phyloP scores from a whole-genome alignment of 306 rosid genomes.

The Oxytropis ochrocephala region DNA sequence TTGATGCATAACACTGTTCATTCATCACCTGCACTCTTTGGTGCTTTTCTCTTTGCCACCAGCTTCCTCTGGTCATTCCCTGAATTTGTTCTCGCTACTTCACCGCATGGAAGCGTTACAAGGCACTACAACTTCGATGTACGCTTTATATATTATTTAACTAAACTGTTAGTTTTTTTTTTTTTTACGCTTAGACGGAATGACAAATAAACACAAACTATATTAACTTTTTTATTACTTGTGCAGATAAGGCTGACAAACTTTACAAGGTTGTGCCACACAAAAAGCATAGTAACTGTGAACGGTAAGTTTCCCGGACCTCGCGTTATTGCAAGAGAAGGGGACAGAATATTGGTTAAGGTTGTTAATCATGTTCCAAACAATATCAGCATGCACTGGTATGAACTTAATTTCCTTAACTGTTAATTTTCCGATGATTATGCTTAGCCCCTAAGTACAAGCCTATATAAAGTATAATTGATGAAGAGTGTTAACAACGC shows the following conservation, averaged over 20 bases:
- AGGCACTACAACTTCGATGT: constrained; percentile 61
- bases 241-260: constrained; percentile 45
- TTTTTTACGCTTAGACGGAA: too few relatives aligned
- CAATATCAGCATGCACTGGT: constrained; percentile 66
- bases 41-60: constrained; percentile 32
- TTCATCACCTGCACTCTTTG: constrained; percentile 12
- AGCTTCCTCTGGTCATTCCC: constrained; percentile 25
- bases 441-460: not conserved
- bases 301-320: constrained; percentile 73
- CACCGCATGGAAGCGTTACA: constrained; percentile 36
- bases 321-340: constrained; percentile 54
- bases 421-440: not conserved
- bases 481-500: too few relatives aligned
- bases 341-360: constrained; percentile 55
- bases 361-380: constrained; percentile 67
- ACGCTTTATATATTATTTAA: not conserved
- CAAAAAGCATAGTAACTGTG: constrained; percentile 50
- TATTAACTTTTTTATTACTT: not conserved
- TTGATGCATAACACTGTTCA: constrained; percentile 7
- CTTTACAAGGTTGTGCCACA: constrained; percentile 54
- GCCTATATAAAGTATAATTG: not conserved
- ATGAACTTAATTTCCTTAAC: constrained; percentile 8
- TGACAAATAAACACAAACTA: too few relatives aligned
- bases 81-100: constrained; percentile 28
- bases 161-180: not conserved